phyloP scores from a whole-genome alignment of 345 rosid genomes.

The Diplotaxis tenuifolia region DNA sequence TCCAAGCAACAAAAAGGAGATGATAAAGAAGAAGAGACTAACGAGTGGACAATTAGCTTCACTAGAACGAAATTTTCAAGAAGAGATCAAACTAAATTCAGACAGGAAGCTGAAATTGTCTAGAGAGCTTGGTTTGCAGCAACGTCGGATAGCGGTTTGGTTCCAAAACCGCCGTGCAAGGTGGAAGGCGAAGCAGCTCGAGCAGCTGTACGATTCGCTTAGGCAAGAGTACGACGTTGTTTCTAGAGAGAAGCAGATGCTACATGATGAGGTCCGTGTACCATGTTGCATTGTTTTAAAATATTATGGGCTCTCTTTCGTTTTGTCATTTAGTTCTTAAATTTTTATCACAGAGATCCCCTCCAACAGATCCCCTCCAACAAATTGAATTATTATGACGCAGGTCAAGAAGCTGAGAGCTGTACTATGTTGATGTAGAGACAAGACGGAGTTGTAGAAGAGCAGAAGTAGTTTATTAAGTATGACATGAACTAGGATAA shows the following conservation, averaged over 20 bases:
- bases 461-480: no score
- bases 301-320: not conserved
- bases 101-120: constrained; percentile 79
- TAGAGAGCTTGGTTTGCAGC: constrained; percentile 79
- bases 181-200: constrained; percentile 87
- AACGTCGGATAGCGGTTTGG: constrained; percentile 91
- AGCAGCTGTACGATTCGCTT: constrained; percentile 66
- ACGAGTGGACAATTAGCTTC: constrained; percentile 70
- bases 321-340: not conserved
- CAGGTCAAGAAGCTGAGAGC: constrained; percentile 36
- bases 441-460: no score
- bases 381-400: no score
- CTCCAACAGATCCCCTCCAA: not conserved
- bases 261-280: constrained; percentile 70
- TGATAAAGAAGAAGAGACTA: constrained; percentile 70
- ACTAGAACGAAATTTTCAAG: constrained; percentile 76
- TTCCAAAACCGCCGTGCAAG: constrained; percentile 85
- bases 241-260: constrained; percentile 69
- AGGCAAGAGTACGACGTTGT: constrained; percentile 65
- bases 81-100: constrained; percentile 83
- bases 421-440: no score
- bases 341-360: not conserved
- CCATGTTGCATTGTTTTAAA: not conserved
- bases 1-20: constrained; percentile 30
- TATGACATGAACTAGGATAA: no score